Evolutionary conservation across 2,329 filamentous ascomycete genomes (phyloP), one percentile per base, ranked within the genome.

Genomic region (Biscogniauxia sp.): DNA sequence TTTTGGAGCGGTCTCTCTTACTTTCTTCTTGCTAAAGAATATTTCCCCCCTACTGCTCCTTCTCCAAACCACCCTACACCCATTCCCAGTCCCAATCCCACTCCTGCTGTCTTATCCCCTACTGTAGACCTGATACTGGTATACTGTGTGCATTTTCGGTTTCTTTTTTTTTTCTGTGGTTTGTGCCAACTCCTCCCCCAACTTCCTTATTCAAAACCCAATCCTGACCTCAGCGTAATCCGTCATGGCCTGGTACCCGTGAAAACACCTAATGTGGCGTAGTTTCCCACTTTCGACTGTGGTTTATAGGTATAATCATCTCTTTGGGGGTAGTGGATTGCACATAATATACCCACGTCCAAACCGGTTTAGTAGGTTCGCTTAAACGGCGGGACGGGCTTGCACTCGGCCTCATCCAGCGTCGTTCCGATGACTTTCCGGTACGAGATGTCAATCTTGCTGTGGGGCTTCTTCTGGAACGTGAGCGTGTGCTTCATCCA

Each of bases 401-500:
- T 93, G 88, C 95, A 98, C 85, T 99, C 95, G 71, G 85, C 88
- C 86, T 96, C 93, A 73, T 98, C 95, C 69, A 99, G 82, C 25
- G 95, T 98, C 64, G 85, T 88, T 68, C 83, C 84, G 64, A 91
- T 89, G 64, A 99, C 95, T 66, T 84, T 82, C 77, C 95, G 87
- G 86, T 98, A 98, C 65, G 86, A 83, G 65, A 98, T 83, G 64
- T 98, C 90, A 59, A 95, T 87, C 80, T 92, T 87, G 74, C 90
- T 90, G 73, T 98, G 94, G 37, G 93, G 91, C 75, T 88, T 77
- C 89, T 92, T 96, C 85, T 99, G 95, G 90, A 90, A 99, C 68
- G 89, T 92, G 64, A 99, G 86, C 53, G 92, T 96, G 86, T 99
- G 95, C 89, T 98, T 98, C 94, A 97, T 97, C 94, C 94, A 98